These are phyloP conservation scores for Xerocomellus intermedius DNA, from an alignment of 768 basidiomycete species.

Conservation along the genomic window DNA sequence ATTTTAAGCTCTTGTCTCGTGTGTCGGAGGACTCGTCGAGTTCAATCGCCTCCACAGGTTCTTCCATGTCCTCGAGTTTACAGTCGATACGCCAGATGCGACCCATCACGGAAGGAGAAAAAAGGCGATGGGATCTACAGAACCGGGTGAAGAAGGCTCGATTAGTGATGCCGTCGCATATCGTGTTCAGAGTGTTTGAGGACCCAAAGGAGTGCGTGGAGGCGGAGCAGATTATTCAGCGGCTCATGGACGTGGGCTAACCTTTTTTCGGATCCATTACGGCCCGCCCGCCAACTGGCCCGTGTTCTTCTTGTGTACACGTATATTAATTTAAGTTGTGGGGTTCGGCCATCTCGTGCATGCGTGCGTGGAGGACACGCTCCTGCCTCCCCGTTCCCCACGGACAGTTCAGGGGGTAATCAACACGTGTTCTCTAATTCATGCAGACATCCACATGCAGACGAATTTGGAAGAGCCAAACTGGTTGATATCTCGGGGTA, in stretches of 20 bases:
- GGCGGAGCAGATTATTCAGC: conserved; percentile 42
- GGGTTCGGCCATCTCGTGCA: neutral
- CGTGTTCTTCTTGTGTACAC: conserved; percentile 1
- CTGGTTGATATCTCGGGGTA: neutral
- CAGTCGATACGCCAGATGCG: conserved; percentile 11
- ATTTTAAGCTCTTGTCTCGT: conserved; percentile 1
- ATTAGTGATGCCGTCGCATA: conserved; percentile 52
- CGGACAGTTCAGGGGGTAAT: neutral
- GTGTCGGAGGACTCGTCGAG: conserved; percentile 29
- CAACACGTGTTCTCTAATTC: neutral
- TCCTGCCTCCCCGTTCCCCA: neutral
- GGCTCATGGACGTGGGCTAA: conserved; percentile 1
- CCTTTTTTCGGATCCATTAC: neutral
- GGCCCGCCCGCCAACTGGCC: too few species aligned
- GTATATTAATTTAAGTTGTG: neutral
- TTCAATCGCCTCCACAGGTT: conserved; percentile 20
- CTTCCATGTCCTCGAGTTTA: conserved; percentile 20
- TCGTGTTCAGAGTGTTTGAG: conserved; percentile 65
- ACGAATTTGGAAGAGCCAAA: neutral
- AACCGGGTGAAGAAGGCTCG: conserved; percentile 61
- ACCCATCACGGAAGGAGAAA: conserved; percentile 51
- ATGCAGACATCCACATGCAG: neutral
- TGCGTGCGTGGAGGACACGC: neutral
- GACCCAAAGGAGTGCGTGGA: conserved; percentile 70
- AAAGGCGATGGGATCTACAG: conserved; percentile 58